Conservation (phyloP, 768 basidiomycete genomes). For the Pluteus cervinus region DNA sequence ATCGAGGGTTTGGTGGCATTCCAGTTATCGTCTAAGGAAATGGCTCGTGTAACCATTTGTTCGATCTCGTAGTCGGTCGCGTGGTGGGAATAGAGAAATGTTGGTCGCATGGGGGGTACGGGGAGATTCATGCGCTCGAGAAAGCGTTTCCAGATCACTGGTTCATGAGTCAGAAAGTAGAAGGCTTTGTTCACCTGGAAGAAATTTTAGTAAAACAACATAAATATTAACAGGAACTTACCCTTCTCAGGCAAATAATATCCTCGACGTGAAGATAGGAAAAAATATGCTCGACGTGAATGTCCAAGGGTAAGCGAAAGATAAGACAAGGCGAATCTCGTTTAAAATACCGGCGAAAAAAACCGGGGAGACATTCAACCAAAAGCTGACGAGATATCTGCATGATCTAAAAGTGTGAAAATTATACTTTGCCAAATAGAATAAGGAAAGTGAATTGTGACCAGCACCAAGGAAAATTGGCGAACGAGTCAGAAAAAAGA, state of each 20-base stretch:
- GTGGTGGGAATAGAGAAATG: constrained; percentile 35
- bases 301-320: constrained; percentile 29
- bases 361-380: too few species aligned
- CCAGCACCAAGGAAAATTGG: too few species aligned
- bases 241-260: constrained; percentile 38
- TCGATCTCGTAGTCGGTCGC: constrained; percentile 43
- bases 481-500: too few species aligned
- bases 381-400: constrained; percentile 6
- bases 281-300: constrained; percentile 39
- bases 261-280: constrained; percentile 38
- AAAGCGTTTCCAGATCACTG: constrained; percentile 65
- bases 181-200: constrained; percentile 51
- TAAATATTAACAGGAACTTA: constrained; percentile 12
- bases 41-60: constrained; percentile 52
- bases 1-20: constrained; percentile 31
- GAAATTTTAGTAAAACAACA: neutral
- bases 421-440: too few species aligned
- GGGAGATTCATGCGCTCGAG: constrained; percentile 48
- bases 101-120: constrained; percentile 56
- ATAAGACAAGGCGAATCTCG: constrained; percentile 22
- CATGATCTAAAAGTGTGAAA: too few species aligned
- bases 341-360: too few species aligned
- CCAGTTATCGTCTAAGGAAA: constrained; percentile 60
- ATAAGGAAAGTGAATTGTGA: too few species aligned
- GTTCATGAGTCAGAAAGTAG: constrained; percentile 60